These are phyloP conservation scores for Cyclotella cryptica DNA, from an alignment of 108 stramenopile species.

Conservation along the genomic window DNA sequence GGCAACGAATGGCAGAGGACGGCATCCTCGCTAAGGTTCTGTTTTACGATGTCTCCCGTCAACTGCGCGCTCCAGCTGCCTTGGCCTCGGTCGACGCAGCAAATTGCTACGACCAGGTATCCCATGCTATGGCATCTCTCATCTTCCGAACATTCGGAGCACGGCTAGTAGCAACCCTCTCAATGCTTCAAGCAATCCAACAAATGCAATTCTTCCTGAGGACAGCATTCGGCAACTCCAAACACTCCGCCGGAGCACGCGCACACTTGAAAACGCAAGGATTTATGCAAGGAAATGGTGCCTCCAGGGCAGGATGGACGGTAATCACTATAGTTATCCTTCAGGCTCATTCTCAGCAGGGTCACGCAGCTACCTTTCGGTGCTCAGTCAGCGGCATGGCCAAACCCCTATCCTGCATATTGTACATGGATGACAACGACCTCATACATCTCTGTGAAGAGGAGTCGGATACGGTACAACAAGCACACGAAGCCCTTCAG, in stretches of 20 bases:
- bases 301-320: background rate
- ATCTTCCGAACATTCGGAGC: slow-evolving; percentile 17
- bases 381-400: slow-evolving; percentile 1
- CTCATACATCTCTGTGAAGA: slow-evolving; percentile 5
- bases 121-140: too few species aligned
- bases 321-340: slow-evolving; percentile 20
- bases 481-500: background rate
- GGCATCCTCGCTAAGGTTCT: slow-evolving; percentile 9
- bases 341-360: background rate
- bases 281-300: slow-evolving; percentile 18
- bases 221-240: too few species aligned
- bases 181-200: too few species aligned
- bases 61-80: background rate
- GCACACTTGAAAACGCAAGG: too few species aligned
- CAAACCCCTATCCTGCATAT: background rate
- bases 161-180: background rate
- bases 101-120: too few species aligned
- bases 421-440: slow-evolving; percentile 10
- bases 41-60: too few species aligned
- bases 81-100: slow-evolving; percentile 10
- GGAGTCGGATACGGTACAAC: background rate
- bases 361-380: slow-evolving; percentile 2
- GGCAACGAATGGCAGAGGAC: too few species aligned
- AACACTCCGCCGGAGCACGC: slow-evolving; percentile 5
- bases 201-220: too few species aligned